These are phyloP conservation scores for Aspergillus spinulosporus DNA, from an alignment of 2,329 filamentous ascomycete genomes.

Conservation along the genomic window DNA sequence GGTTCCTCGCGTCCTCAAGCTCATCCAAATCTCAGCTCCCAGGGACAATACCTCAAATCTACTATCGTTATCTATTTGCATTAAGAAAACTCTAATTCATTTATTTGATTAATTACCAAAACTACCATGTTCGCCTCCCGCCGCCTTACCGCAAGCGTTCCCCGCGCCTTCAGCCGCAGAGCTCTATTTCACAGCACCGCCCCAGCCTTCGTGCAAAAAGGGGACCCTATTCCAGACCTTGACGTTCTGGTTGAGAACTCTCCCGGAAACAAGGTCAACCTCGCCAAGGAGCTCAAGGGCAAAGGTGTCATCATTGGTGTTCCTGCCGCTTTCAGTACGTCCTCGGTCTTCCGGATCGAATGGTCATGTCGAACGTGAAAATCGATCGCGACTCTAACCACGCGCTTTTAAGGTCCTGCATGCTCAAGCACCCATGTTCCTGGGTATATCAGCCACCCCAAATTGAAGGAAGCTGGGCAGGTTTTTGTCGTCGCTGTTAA, in stretches of 20 bases:
- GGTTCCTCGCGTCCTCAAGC: constrained; percentile 3
- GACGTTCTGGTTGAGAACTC: constrained; percentile 78
- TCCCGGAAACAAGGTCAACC: constrained; percentile 86
- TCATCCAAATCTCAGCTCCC: constrained; percentile 4
- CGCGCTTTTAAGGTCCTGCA: constrained; percentile 50
- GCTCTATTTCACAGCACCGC: constrained; percentile 43
- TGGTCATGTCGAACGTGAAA: background rate
- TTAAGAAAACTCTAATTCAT: no score
- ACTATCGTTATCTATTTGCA: background rate
- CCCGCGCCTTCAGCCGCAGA: constrained; percentile 32
- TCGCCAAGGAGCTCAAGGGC: constrained; percentile 73
- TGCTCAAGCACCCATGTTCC: constrained; percentile 75
- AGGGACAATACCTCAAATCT: constrained; percentile 5
- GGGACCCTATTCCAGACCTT: constrained; percentile 75
- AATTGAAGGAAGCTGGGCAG: constrained; percentile 74
- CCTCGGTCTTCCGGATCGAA: no score
- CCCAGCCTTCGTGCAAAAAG: constrained; percentile 64
- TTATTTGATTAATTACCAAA: background rate
- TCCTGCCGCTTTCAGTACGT: constrained; percentile 71
- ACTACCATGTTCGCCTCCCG: constrained; percentile 41
- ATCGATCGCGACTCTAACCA: constrained; percentile 6
- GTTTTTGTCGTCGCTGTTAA: constrained; percentile 93
- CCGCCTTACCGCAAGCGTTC: constrained; percentile 35
- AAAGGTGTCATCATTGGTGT: constrained; percentile 84
- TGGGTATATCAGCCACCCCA: constrained; percentile 77